These are phyloP conservation scores for Myxozyma lipomycoides DNA, from an alignment of 805 yeast genomes.

Conservation along the genomic window DNA sequence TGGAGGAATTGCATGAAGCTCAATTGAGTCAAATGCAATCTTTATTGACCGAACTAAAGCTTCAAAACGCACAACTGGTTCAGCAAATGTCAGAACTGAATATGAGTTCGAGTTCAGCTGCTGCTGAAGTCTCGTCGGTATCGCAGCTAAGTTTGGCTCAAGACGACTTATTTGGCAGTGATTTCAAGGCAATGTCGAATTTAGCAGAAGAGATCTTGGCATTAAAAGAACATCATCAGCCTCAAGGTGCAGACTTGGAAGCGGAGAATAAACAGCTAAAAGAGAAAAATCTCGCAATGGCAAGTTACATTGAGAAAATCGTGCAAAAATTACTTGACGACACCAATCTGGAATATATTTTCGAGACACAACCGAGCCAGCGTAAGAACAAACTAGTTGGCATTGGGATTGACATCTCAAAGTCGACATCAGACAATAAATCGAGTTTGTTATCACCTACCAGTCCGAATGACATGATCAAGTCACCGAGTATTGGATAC, in stretches of 20 bases:
- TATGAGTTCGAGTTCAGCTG: no score
- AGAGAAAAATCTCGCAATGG: slow-evolving; percentile 19
- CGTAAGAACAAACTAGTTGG: slow-evolving; percentile 7
- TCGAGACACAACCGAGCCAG: slow-evolving; percentile 9
- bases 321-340: slow-evolving; percentile 18
- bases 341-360: slow-evolving; percentile 17
- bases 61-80: slow-evolving; percentile 1
- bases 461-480: neutral
- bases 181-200: slow-evolving; percentile 1
- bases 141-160: neutral
- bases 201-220: slow-evolving; percentile 17
- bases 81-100: slow-evolving; percentile 7
- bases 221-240: neutral
- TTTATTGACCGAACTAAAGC: slow-evolving; percentile 1
- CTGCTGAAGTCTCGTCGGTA: neutral
- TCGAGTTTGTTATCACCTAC: neutral
- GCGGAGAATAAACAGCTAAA: slow-evolving; percentile 12
- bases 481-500: neutral
- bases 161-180: neutral
- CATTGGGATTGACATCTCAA: slow-evolving; percentile 12
- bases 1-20: slow-evolving; percentile 1
- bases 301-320: slow-evolving; percentile 22
- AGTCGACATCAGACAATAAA: neutral
- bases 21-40: slow-evolving; percentile 1
- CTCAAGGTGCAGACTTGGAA: neutral